Conservation (phyloP, 2,329 filamentous ascomycete genomes). For the Acrocalymma vagum region DNA sequence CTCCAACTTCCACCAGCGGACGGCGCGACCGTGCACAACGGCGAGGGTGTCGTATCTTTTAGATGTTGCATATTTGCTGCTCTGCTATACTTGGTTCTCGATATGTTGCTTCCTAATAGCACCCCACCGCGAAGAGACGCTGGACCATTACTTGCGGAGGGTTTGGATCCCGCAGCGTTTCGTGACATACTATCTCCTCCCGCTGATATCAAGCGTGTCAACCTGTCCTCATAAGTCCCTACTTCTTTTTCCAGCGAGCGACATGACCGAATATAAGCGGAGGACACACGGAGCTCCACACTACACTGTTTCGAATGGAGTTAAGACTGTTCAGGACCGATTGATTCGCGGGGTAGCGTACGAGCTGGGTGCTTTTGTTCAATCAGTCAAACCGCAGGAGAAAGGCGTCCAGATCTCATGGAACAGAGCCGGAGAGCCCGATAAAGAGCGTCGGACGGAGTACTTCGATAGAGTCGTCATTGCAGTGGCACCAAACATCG, state of each 20-base stretch:
- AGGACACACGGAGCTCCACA: slow-evolving; percentile 58
- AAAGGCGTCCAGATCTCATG: slow-evolving; percentile 46
- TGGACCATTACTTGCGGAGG: slow-evolving; percentile 61
- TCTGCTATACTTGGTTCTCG: slow-evolving; percentile 64
- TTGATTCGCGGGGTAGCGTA: slow-evolving; percentile 54
- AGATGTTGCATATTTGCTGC: slow-evolving; percentile 55
- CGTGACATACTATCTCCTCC: slow-evolving; percentile 60
- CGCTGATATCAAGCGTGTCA: slow-evolving; percentile 63
- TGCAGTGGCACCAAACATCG: slow-evolving; percentile 64
- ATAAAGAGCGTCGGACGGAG: slow-evolving; percentile 31
- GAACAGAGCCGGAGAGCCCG: slow-evolving; percentile 23
- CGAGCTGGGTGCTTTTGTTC: slow-evolving; percentile 52
- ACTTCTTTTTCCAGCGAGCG: slow-evolving; percentile 62
- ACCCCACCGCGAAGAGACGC: slow-evolving; percentile 54
- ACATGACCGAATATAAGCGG: slow-evolving; percentile 61
- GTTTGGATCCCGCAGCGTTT: slow-evolving; percentile 60
- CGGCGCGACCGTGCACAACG: slow-evolving; percentile 50
- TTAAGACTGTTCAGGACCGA: slow-evolving; percentile 58
- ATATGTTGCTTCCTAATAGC: slow-evolving; percentile 60
- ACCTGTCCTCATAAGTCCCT: slow-evolving; percentile 64
- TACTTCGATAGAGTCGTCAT: slow-evolving; percentile 63
- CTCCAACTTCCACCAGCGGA: slow-evolving; percentile 62
- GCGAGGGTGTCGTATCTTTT: slow-evolving; percentile 51
- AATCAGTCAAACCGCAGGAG: slow-evolving; percentile 39
- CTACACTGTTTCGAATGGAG: slow-evolving; percentile 61